Evolutionary conservation across 2,329 filamentous ascomycete species (phyloP).

Genomic region (Sporothrix sp.): DNA sequence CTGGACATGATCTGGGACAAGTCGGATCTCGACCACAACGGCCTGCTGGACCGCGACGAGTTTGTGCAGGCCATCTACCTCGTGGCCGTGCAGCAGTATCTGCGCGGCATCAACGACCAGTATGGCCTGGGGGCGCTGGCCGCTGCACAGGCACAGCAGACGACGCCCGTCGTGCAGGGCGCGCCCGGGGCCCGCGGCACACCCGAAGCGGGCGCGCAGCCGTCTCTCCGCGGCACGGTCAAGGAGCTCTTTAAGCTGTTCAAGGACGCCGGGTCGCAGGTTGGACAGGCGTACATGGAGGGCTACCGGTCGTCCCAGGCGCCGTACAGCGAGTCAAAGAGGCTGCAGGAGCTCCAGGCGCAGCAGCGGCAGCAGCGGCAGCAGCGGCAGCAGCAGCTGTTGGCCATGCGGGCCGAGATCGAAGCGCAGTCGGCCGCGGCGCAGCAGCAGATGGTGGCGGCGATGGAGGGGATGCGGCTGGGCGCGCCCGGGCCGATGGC

Average conservation of each 20-base stretch:
- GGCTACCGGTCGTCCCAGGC: neutral
- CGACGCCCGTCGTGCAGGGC: too few relatives aligned
- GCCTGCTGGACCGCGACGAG: constrained; percentile 19
- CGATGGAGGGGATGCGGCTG: neutral
- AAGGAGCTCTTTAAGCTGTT: constrained; percentile 6
- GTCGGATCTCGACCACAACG: constrained; percentile 19
- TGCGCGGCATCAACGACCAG: constrained; percentile 4
- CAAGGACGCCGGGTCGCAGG: constrained; percentile 1
- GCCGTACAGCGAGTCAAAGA: neutral
- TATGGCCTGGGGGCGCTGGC: neutral
- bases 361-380: neutral
- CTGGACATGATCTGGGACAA: constrained; percentile 20
- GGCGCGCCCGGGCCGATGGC: neutral
- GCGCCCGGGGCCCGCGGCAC: too few relatives aligned
- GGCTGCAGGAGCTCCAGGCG: neutral
- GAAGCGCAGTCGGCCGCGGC: neutral
- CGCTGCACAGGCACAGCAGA: neutral
- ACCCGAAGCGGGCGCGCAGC: too few relatives aligned
- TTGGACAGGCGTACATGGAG: neutral
- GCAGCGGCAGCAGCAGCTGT: neutral
- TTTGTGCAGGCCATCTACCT: constrained; percentile 20
- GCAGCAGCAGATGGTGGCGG: neutral
- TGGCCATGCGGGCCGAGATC: neutral
- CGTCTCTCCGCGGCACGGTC: constrained; percentile 1
- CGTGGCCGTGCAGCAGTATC: constrained; percentile 12